Percentiles rank a stretch among this genome's conserved stretches.
phyloP scores from a whole-genome alignment of 1,284 basidiomycete genomes.

The Heterobasidion occidentale region DNA sequence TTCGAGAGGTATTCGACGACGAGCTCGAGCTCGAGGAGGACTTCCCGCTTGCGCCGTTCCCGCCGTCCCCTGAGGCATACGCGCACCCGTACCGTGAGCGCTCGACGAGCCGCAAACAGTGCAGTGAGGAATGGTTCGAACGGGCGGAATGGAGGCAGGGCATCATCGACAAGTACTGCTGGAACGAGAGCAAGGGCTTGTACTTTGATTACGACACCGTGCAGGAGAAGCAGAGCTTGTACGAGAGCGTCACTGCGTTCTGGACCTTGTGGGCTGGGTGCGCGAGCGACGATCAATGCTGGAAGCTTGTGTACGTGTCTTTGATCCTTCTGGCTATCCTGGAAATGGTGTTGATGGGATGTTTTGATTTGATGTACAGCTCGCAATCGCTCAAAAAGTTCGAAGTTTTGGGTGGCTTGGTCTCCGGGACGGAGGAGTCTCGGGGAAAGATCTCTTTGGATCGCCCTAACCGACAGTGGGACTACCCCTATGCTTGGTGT shows the following conservation, averaged over 20 bases:
- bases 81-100: conserved; percentile 49
- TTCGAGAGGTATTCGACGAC: conserved; percentile 91
- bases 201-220: conserved; percentile 98
- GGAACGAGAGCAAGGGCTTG: conserved; percentile 93
- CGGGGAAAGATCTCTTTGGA: conserved; percentile 92
- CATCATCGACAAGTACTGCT: conserved; percentile 89
- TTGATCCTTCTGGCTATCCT: conserved; percentile 1
- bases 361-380: conserved; percentile 29
- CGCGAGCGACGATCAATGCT: conserved; percentile 90
- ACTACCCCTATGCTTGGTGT: conserved; percentile 58
- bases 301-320: conserved; percentile 76
- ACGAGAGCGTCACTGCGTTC: conserved; percentile 92
- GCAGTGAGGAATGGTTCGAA: conserved; percentile 84
- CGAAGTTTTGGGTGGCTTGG: conserved; percentile 92
- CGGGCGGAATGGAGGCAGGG: conserved; percentile 77
- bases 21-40: conserved; percentile 87
- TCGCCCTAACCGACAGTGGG: conserved; percentile 99
- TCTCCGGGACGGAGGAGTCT: conserved; percentile 95
- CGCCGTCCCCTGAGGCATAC: conserved; percentile 77
- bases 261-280: conserved; percentile 98
- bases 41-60: conserved; percentile 87
- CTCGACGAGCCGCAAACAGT: conserved; percentile 60
- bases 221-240: conserved; percentile 83
- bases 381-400: conserved; percentile 88
- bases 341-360: not conserved